Evolutionary conservation across 1,284 basidiomycete genomes (phyloP).

Genomic region (Inonotus obliquus): DNA sequence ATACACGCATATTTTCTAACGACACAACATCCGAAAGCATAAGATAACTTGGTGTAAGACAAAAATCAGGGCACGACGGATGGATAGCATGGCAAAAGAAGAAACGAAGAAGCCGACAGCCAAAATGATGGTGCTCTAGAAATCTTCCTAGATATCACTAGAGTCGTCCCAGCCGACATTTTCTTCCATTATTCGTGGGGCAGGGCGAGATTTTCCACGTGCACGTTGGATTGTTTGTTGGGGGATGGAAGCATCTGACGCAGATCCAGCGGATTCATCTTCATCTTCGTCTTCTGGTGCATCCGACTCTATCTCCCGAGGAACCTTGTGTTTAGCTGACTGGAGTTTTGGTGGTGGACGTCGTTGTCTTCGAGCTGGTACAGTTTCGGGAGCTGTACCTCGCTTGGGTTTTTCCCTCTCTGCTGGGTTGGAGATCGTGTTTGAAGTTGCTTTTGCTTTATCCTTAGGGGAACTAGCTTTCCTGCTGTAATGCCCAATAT

Average conservation of each 20-base stretch:
- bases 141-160: slow-evolving; percentile 5
- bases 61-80: too few species aligned
- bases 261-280: background rate
- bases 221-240: background rate
- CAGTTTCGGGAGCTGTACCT: background rate
- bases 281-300: slow-evolving; percentile 2
- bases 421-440: background rate
- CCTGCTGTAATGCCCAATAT: background rate
- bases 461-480: background rate
- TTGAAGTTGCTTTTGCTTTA: background rate
- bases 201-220: background rate
- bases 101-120: background rate
- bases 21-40: too few species aligned
- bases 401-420: slow-evolving; percentile 11
- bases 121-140: background rate
- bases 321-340: background rate
- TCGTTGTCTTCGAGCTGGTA: background rate
- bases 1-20: too few species aligned
- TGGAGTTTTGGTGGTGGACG: slow-evolving; percentile 8
- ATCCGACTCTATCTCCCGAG: background rate
- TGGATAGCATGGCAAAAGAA: too few species aligned
- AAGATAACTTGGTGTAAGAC: too few species aligned
- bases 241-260: slow-evolving; percentile 10
- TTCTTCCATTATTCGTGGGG: slow-evolving; percentile 1
- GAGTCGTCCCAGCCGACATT: slow-evolving; percentile 10